phyloP scores from a whole-genome alignment of 2,329 filamentous ascomycete genomes.

The Fusarium anguioides region DNA sequence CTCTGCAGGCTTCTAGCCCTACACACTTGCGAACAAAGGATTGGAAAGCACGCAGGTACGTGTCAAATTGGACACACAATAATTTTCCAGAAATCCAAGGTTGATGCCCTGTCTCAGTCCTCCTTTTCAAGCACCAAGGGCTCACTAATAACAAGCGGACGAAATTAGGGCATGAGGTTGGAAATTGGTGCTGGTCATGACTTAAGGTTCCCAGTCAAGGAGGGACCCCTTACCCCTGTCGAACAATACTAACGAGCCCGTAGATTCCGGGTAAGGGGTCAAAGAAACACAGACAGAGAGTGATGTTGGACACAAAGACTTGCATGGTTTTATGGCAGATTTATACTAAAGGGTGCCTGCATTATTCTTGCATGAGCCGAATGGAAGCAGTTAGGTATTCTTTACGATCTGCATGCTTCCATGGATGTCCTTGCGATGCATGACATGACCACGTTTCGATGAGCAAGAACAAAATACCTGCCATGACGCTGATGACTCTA shows the following conservation, averaged over 20 bases:
- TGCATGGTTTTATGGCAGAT: neutral
- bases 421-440: slow-evolving; percentile 35
- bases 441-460: slow-evolving; percentile 41
- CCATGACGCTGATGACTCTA: slow-evolving; percentile 32
- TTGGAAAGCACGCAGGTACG: slow-evolving; percentile 34
- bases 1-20: slow-evolving; percentile 37
- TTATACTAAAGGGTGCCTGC: slow-evolving; percentile 12
- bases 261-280: slow-evolving; percentile 23
- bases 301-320: slow-evolving; percentile 26
- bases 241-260: slow-evolving; percentile 21
- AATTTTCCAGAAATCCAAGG: slow-evolving; percentile 29
- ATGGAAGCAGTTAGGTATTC: slow-evolving; percentile 19
- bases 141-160: slow-evolving; percentile 22
- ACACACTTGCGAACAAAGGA: slow-evolving; percentile 23
- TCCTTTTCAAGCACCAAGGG: slow-evolving; percentile 33
- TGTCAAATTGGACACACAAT: slow-evolving; percentile 35
- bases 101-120: slow-evolving; percentile 35
- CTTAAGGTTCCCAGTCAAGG: slow-evolving; percentile 31
- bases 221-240: slow-evolving; percentile 30
- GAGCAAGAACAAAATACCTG: slow-evolving; percentile 14
- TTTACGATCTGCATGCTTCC: slow-evolving; percentile 25
- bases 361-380: slow-evolving; percentile 27
- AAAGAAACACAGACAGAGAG: slow-evolving; percentile 19
- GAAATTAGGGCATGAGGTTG: slow-evolving; percentile 35
- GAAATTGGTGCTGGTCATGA: slow-evolving; percentile 39